Evolutionary conservation across 2,329 filamentous ascomycete species (phyloP), one percentile per base, ranked within the genome.

Genomic region (Alternaria brassicicola): DNA sequence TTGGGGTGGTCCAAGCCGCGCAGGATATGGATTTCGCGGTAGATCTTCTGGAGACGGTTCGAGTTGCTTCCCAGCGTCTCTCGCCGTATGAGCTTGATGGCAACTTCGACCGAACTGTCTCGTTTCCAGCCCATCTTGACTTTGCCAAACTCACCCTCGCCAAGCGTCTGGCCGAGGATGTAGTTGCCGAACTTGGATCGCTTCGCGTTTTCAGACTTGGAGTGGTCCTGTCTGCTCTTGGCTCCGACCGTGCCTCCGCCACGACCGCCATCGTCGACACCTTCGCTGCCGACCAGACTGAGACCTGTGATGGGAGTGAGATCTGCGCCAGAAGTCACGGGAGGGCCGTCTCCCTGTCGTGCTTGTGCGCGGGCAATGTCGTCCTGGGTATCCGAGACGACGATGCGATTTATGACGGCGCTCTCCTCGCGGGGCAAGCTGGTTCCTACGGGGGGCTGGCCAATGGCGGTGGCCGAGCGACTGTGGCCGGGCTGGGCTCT

Each of bases 51-150:
- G 61, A 99, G 83, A 49, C 95, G 88, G 57, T 89, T 92, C 3
- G 93, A 91, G 75, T 98, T 97, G 63, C 87, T 89, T 45, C 93
- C 93, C 36, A 99, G 86, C 19, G 87, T 91, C 74, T 99, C 95
- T 68, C 94, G 88, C 71, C 95, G 91, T 76, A 99, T 98, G 66
- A 97, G 87, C 79, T 99, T 99, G 83, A 99, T 97, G 62, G 95
- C 95, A 68, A 99, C 95, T 85, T 95, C 75, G 30, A 96, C 90
- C 64, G 89, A 93, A 59, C 93, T 93, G 78, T 96, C 93, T 76
- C 92, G 91, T 78, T 97, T 98, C 95, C 95, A 99, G 25, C 95
- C 95, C 73, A 98, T 88, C 79, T 97, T 98, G 70, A 99, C 95
- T 77, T 99, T 99, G 65, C 95, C 95, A 76, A 99, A 99, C 78